phyloP scores from a whole-genome alignment of 2,329 filamentous ascomycete species.

The Penicillium digitatum region DNA sequence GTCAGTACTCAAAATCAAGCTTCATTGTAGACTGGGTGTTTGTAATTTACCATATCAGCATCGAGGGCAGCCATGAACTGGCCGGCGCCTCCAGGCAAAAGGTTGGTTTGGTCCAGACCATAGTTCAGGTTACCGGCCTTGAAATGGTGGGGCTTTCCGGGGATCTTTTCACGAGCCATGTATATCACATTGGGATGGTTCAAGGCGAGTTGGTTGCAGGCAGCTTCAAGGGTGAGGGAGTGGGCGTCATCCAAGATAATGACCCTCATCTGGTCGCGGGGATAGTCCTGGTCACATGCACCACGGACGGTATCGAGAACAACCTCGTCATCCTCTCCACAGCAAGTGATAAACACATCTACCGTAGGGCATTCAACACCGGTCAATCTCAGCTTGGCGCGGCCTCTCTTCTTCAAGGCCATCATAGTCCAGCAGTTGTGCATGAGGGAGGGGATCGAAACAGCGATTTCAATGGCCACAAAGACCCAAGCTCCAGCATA shows the following conservation, averaged over 20 bases:
- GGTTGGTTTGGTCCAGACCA: conserved; percentile 50
- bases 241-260: conserved; percentile 43
- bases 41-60: conserved; percentile 55
- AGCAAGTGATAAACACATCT: conserved; percentile 45
- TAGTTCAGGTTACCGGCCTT: conserved; percentile 64
- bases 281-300: conserved; percentile 41
- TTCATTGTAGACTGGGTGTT: background rate
- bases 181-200: conserved; percentile 43
- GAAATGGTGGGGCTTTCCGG: conserved; percentile 49
- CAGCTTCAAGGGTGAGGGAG: conserved; percentile 32
- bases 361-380: conserved; percentile 38
- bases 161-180: conserved; percentile 42
- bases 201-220: conserved; percentile 34
- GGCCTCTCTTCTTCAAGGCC: conserved; percentile 52
- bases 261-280: conserved; percentile 35
- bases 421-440: conserved; percentile 58
- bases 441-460: conserved; percentile 53
- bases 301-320: conserved; percentile 42
- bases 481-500: conserved; percentile 57
- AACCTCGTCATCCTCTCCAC: conserved; percentile 42
- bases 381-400: conserved; percentile 51
- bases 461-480: conserved; percentile 52
- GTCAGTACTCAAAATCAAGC: conserved; percentile 1
- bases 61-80: conserved; percentile 62
- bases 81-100: conserved; percentile 54